Conservation (phyloP, 768 basidiomycete genomes). For the Termitomyces sp. region DNA sequence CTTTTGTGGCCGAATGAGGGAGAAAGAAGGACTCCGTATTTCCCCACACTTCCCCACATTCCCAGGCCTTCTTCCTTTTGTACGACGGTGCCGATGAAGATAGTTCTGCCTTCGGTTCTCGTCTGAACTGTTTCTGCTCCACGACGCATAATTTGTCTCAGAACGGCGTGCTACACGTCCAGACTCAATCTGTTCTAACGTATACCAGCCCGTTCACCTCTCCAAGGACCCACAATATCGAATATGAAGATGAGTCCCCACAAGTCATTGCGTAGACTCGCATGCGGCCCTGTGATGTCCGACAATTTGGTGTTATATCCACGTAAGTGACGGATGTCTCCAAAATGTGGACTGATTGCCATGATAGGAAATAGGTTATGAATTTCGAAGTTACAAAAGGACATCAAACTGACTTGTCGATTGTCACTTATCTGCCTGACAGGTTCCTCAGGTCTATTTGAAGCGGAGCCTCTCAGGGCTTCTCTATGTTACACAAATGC, state of each 20-base stretch:
- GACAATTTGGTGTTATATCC: conserved; percentile 6
- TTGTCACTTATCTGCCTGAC: neutral
- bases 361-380: conserved; percentile 8
- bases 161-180: neutral
- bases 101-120: neutral
- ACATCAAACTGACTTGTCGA: neutral
- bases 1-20: neutral
- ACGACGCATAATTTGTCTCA: neutral
- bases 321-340: neutral
- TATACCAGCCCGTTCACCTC: neutral
- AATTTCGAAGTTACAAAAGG: neutral
- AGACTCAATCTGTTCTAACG: too few species aligned
- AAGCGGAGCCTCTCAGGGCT: neutral
- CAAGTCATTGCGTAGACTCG: too few species aligned
- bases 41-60: neutral
- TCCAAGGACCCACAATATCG: neutral
- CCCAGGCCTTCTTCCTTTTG: conserved; percentile 1
- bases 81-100: conserved; percentile 4
- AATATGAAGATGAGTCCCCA: neutral
- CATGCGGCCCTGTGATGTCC: conserved; percentile 3
- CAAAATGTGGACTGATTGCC: conserved; percentile 5
- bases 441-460: neutral
- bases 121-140: neutral
- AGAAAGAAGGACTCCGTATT: conserved; percentile 1
- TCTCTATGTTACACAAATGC: neutral